Evolutionary conservation across 2,329 filamentous ascomycete genomes (phyloP), one percentile per base, ranked within the genome.

Genomic region (Sclerotinia minor): DNA sequence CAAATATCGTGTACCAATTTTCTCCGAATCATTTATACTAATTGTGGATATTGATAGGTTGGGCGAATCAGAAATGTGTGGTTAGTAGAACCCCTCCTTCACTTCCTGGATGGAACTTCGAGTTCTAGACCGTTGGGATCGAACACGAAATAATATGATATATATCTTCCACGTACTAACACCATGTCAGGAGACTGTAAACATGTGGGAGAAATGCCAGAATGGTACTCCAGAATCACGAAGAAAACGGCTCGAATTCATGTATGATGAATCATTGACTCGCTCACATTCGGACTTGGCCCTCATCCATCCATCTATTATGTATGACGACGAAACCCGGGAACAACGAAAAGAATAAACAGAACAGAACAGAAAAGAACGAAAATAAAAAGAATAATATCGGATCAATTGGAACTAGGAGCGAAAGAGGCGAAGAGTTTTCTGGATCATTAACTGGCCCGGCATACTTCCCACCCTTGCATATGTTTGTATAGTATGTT

Each of bases 31-130:
- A 53, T 53, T 65, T 64, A 68, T 71, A 67, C 68, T 70, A 58
- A 70, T 29, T 59, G 17, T 58, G 29, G n/a, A 58, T 57, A 24
- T 9, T 53, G 21, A 61, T 69, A 76, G 74, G 71, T 69, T 75
- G 68, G 72, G 72, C 68, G 58, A 61, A 50, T 61, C 58, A 45
- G 73, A 76, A 71, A 69, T 67, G 64, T 76, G 75, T 71, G 74
- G 75, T 75, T 65, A 58, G 74, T 72, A 52, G 55, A 32, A 32
- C 44, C 59, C 63, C 54, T 29, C 59, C 17, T 21, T 41, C 44
- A 50, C 26, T 61, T 35, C 38, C 38, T 41, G 38, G 38, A 41
- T 15, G 38, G 38, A 41, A 41, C 38, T 41, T 50, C 58, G 7
- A 61, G 45, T 50, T 50, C 58, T 50, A 61, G 44, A 61, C 44